Evolutionary conservation across 169 alveolate species (phyloP).

Genomic region (Eimeria necatrix): DNA sequence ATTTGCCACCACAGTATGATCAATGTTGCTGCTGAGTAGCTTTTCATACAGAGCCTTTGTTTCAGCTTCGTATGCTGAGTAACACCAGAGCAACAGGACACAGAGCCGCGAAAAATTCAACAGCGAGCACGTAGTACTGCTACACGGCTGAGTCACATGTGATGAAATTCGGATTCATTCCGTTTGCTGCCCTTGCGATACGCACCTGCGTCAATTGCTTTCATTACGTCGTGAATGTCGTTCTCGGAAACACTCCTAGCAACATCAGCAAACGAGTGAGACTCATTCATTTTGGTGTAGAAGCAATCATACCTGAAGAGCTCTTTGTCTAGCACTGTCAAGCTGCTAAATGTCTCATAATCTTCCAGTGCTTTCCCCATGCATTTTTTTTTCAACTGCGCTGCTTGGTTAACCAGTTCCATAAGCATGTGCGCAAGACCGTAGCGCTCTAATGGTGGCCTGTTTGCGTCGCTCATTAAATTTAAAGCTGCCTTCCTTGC

Average conservation of each 20-base stretch:
- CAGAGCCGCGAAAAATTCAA: not conserved
- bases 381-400: not conserved
- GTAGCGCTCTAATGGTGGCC: slow-evolving; percentile 15
- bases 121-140: not conserved
- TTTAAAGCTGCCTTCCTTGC: slow-evolving; percentile 2
- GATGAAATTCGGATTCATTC: not conserved
- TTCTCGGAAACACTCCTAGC: slow-evolving; percentile 14
- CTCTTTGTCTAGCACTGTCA: not conserved
- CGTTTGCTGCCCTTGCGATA: not conserved
- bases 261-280: slow-evolving; percentile 22
- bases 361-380: slow-evolving; percentile 30
- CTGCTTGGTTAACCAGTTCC: slow-evolving; percentile 18
- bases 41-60: slow-evolving; percentile 27
- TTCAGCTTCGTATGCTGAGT: slow-evolving; percentile 27
- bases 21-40: not conserved
- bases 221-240: not conserved
- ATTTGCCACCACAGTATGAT: slow-evolving; percentile 13
- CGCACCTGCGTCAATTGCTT: slow-evolving; percentile 43
- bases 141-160: not conserved
- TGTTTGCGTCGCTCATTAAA: not conserved
- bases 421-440: slow-evolving; percentile 42
- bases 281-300: slow-evolving; percentile 31
- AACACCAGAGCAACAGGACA: not conserved
- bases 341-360: slow-evolving; percentile 31
- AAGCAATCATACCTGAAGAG: slow-evolving; percentile 61